A percentile compares a stretch with the other conserved stretches of the same genome.
Evolutionary conservation across 2,329 filamentous ascomycete genomes (phyloP).

Genomic region (Xylaria sp.): DNA sequence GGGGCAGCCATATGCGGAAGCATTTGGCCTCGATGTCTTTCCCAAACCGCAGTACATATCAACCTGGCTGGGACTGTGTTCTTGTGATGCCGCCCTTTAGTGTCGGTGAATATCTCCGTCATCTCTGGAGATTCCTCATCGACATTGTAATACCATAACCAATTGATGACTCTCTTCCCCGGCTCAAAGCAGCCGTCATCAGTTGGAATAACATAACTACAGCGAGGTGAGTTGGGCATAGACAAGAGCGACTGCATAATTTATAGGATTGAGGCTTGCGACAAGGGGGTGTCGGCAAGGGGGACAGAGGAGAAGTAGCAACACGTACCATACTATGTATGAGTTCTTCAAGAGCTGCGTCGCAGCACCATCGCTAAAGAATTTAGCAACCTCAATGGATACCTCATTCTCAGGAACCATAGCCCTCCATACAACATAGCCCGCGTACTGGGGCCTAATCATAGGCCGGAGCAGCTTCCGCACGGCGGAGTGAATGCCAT

Average conservation of each 20-base stretch:
- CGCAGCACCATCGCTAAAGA: background rate
- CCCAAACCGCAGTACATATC: background rate
- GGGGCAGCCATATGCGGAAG: background rate
- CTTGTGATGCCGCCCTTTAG: background rate
- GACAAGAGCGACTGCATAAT: background rate
- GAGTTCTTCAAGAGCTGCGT: background rate
- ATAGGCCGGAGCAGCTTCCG: background rate
- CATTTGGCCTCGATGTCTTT: background rate
- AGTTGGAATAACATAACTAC: background rate
- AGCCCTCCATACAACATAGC: background rate
- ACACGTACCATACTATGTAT: background rate
- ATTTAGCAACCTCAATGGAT: background rate
- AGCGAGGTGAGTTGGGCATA: background rate
- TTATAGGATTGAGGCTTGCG: background rate
- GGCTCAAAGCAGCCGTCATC: background rate
- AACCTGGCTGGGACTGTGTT: background rate
- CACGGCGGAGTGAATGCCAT: background rate
- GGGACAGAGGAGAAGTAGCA: background rate
- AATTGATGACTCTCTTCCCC: background rate
- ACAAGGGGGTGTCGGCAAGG: background rate
- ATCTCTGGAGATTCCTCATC: background rate
- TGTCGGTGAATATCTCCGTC: background rate
- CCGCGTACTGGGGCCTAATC: background rate
- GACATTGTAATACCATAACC: background rate
- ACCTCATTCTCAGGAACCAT: background rate